phyloP scores from a whole-genome alignment of 2,329 filamentous ascomycete genomes.

The Alternaria sp. region DNA sequence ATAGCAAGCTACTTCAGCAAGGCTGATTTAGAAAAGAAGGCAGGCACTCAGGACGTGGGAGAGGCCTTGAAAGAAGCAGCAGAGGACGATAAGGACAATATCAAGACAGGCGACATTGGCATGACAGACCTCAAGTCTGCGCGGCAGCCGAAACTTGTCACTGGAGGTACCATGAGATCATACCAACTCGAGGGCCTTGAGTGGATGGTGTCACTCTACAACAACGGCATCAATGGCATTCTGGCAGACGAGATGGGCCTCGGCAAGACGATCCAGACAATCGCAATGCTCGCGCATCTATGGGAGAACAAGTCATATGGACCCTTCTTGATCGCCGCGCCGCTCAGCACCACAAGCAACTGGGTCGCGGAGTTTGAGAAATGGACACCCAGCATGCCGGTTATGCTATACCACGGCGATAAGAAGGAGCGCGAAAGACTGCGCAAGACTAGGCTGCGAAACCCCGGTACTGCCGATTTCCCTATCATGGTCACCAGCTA shows the following conservation, averaged over 20 bases:
- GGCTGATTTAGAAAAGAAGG: slow-evolving; percentile 61
- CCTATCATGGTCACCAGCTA: slow-evolving; percentile 95
- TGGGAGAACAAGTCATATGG: slow-evolving; percentile 88
- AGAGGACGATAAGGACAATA: slow-evolving; percentile 62
- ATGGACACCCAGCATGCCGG: slow-evolving; percentile 89
- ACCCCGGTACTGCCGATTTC: slow-evolving; percentile 73
- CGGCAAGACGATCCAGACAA: slow-evolving; percentile 91
- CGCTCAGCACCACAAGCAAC: slow-evolving; percentile 89
- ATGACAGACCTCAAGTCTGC: slow-evolving; percentile 78
- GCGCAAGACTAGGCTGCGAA: slow-evolving; percentile 73
- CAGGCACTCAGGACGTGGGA: slow-evolving; percentile 60
- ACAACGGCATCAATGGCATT: slow-evolving; percentile 92
- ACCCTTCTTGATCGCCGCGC: slow-evolving; percentile 88
- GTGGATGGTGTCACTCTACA: slow-evolving; percentile 83
- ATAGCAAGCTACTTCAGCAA: slow-evolving; percentile 69
- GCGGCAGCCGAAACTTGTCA: slow-evolving; percentile 82
- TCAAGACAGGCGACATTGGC: slow-evolving; percentile 66
- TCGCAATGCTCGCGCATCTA: slow-evolving; percentile 83
- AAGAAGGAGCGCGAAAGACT: slow-evolving; percentile 78
- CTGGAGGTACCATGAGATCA: slow-evolving; percentile 87
- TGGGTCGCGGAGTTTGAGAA: slow-evolving; percentile 94
- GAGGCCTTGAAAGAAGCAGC: slow-evolving; percentile 66
- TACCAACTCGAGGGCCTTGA: slow-evolving; percentile 95
- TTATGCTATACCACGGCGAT: slow-evolving; percentile 87
- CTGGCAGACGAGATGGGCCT: slow-evolving; percentile 94